These are phyloP conservation scores for Barnettozyma siamensis DNA, from an alignment of 805 yeast species.

Conservation along the genomic window DNA sequence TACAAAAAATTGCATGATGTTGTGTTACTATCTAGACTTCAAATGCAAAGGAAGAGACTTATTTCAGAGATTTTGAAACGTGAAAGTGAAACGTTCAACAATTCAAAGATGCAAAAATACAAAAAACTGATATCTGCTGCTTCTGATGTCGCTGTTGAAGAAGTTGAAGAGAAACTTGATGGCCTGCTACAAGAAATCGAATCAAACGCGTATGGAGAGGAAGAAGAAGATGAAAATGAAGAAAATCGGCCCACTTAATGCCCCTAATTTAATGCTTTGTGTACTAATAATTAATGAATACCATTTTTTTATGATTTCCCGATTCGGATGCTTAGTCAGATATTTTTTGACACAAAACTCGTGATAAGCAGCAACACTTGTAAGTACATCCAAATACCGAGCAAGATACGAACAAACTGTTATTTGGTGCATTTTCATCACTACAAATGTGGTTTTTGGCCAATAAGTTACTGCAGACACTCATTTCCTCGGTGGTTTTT, in stretches of 20 bases:
- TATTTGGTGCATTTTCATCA: no score
- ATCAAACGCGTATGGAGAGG: neutral
- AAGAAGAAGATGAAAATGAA: no score
- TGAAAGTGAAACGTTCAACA: constrained; percentile 22
- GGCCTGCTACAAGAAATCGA: constrained; percentile 41
- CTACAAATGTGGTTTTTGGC: neutral
- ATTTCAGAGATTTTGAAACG: constrained; percentile 30
- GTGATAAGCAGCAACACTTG: neutral
- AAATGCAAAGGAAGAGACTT: constrained; percentile 34
- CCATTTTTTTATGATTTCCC: no score
- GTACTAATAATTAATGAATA: no score
- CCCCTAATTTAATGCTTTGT: no score
- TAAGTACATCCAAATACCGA: no score
- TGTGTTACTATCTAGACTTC: constrained; percentile 35
- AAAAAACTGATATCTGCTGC: constrained; percentile 62
- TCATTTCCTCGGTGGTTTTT: neutral
- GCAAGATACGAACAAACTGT: no score
- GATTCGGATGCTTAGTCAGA: neutral
- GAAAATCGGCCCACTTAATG: no score
- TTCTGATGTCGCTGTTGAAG: constrained; percentile 60
- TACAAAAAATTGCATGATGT: constrained; percentile 21
- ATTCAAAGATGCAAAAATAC: constrained; percentile 57
- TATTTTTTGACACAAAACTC: neutral
- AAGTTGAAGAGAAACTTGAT: constrained; percentile 62
- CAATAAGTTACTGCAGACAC: neutral